Percentiles rank a stretch among this genome's conserved stretches.
These are phyloP conservation scores for Monosporozyma aerobia DNA, from an alignment of 805 yeast species.

Conservation along the genomic window DNA sequence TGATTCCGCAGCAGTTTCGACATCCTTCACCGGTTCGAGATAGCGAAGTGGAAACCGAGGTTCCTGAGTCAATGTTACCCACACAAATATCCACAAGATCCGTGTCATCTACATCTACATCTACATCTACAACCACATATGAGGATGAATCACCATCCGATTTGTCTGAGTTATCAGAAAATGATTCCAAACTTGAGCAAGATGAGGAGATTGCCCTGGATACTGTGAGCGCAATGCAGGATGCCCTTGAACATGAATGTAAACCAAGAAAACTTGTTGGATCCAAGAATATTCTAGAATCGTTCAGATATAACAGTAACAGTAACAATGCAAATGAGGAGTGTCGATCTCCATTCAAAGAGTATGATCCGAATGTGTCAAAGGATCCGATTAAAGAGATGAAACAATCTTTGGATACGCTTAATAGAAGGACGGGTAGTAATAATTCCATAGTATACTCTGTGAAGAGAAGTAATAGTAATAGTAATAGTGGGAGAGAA, in stretches of 20 bases:
- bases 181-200: background rate
- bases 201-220: background rate
- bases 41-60: slow-evolving; percentile 18
- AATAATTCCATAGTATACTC: background rate
- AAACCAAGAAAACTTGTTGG: background rate
- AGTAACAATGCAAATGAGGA: background rate
- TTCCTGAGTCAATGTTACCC: slow-evolving; percentile 22
- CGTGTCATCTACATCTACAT: background rate
- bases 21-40: background rate
- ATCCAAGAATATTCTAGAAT: background rate
- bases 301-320: background rate
- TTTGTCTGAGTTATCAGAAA: background rate
- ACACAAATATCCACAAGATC: slow-evolving; percentile 17
- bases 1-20: background rate
- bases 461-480: background rate
- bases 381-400: background rate
- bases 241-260: background rate
- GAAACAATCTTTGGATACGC: background rate
- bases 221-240: background rate
- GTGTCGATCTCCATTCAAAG: background rate
- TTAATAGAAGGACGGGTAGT: background rate
- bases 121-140: background rate
- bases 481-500: background rate
- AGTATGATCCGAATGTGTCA: background rate
- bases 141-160: background rate